Evolutionary conservation across 2,329 filamentous ascomycete species (phyloP).

Genomic region (Ophiostoma populinum): DNA sequence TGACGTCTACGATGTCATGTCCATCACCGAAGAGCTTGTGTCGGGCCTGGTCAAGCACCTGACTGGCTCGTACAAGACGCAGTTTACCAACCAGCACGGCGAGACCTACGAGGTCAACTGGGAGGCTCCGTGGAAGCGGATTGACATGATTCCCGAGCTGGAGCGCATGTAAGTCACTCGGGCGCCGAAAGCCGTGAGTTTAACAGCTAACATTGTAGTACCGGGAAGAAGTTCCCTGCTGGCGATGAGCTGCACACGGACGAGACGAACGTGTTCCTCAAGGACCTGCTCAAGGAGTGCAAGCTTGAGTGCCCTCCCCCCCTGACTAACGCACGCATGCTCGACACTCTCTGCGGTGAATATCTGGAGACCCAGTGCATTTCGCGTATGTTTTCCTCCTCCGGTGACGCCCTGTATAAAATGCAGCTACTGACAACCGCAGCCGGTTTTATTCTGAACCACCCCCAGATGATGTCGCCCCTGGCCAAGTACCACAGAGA

Average conservation of each 20-base stretch:
- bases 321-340: slow-evolving; percentile 85
- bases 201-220: slow-evolving; percentile 5
- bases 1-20: slow-evolving; percentile 81
- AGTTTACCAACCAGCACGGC: slow-evolving; percentile 71
- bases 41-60: slow-evolving; percentile 77
- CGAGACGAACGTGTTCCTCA: slow-evolving; percentile 80
- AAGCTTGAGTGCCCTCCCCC: slow-evolving; percentile 81
- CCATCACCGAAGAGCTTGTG: slow-evolving; percentile 83
- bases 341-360: slow-evolving; percentile 86
- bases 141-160: slow-evolving; percentile 90
- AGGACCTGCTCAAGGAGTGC: slow-evolving; percentile 69
- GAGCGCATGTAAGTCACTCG: slow-evolving; percentile 31
- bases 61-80: slow-evolving; percentile 70
- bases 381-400: slow-evolving; percentile 7
- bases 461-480: slow-evolving; percentile 52
- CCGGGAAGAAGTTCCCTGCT: slow-evolving; percentile 81
- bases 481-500: slow-evolving; percentile 87
- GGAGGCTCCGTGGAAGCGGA: slow-evolving; percentile 80
- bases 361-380: slow-evolving; percentile 81
- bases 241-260: slow-evolving; percentile 76
- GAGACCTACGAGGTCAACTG: slow-evolving; percentile 88
- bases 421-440: slow-evolving; percentile 2
- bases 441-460: slow-evolving; percentile 13
- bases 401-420: not conserved
- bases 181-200: no score